Conservation (phyloP, 1,139 yeast species). For the Saccharomyces hybrid region DNA sequence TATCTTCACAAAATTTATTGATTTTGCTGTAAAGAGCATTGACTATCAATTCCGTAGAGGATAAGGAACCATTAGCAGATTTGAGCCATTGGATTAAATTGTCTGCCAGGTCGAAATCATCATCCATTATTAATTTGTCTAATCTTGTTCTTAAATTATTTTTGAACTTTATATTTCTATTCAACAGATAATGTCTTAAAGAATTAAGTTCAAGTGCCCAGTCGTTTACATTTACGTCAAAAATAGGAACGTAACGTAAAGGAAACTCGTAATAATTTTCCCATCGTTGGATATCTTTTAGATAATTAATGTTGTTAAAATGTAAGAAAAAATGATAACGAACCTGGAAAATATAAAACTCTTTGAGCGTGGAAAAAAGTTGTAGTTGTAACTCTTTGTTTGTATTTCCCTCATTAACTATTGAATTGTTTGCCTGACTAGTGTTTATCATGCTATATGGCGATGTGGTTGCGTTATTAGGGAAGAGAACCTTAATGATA, state of each 20-base stretch:
- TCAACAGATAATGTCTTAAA: slow-evolving; percentile 23
- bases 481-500: slow-evolving; percentile 14
- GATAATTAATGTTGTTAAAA: slow-evolving; percentile 10
- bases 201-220: slow-evolving; percentile 18
- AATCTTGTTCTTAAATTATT: slow-evolving; percentile 11
- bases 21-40: slow-evolving; percentile 39
- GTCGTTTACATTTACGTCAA: slow-evolving; percentile 8
- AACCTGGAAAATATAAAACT: slow-evolving; percentile 16
- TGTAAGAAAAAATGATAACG: slow-evolving; percentile 18
- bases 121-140: slow-evolving; percentile 15
- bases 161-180: slow-evolving; percentile 15
- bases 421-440: slow-evolving; percentile 1
- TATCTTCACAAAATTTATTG: slow-evolving; percentile 31
- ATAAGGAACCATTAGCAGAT: slow-evolving; percentile 11
- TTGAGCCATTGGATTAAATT: slow-evolving; percentile 22
- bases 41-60: slow-evolving; percentile 32
- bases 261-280: slow-evolving; percentile 25
- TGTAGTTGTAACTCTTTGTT: slow-evolving; percentile 6
- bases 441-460: background rate
- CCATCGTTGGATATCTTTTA: slow-evolving; percentile 19
- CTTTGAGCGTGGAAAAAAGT: slow-evolving; percentile 13
- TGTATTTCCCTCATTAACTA: slow-evolving; percentile 1
- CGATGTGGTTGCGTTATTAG: background rate
- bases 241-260: slow-evolving; percentile 14
- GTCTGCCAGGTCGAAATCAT: slow-evolving; percentile 23